Percentiles rank a stretch among this genome's conserved stretches.
Conservation (phyloP, 1,284 basidiomycete genomes). For the Malassezia nana region DNA sequence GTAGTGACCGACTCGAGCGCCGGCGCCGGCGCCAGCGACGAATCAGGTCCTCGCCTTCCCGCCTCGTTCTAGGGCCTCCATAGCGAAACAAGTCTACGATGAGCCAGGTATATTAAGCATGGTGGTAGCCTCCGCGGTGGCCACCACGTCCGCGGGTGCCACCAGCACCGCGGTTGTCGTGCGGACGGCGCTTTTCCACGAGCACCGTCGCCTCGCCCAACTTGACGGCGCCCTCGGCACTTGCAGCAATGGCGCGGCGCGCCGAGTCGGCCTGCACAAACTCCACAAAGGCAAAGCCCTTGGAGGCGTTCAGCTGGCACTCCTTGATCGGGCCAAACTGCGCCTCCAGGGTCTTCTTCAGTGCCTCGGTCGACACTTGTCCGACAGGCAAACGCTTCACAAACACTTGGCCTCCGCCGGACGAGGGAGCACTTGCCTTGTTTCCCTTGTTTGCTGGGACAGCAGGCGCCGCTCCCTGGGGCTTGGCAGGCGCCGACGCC, state of each 20-base stretch:
- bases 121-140: constrained; percentile 7
- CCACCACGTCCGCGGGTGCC: constrained; percentile 13
- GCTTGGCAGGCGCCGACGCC: constrained; percentile 10
- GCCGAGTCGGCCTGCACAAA: constrained; percentile 70
- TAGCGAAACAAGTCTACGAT: not conserved
- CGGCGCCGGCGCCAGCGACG: not conserved
- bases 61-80: constrained; percentile 6
- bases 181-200: constrained; percentile 58
- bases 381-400: constrained; percentile 63
- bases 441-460: not conserved
- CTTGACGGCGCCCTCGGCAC: constrained; percentile 78
- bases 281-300: constrained; percentile 90
- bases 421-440: not conserved
- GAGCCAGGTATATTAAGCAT: constrained; percentile 4
- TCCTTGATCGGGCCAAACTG: constrained; percentile 81
- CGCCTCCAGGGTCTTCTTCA: constrained; percentile 57
- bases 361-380: constrained; percentile 57
- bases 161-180: not conserved
- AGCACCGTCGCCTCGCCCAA: constrained; percentile 59
- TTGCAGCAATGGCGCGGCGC: constrained; percentile 69
- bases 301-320: constrained; percentile 72
- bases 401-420: constrained; percentile 27
- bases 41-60: not conserved
- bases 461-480: constrained; percentile 42
- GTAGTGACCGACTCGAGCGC: not conserved